A percentile compares a stretch with the other conserved stretches of the same genome.
phyloP scores from a whole-genome alignment of 768 basidiomycete genomes.

The Suillus cothurnatus region DNA sequence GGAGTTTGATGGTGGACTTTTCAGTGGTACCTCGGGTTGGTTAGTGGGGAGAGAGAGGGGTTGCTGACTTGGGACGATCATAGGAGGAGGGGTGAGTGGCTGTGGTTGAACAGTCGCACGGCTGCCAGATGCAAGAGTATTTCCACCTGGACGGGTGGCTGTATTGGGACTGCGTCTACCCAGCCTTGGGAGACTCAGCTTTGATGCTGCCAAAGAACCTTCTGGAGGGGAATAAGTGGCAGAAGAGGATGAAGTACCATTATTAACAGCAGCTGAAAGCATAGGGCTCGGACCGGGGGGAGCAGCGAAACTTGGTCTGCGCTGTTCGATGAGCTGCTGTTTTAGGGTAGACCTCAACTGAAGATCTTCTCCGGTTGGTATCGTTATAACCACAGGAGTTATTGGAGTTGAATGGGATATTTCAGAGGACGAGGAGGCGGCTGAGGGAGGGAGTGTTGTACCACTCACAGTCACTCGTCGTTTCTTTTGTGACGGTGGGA shows the following conservation, averaged over 20 bases:
- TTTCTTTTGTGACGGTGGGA: conserved; percentile 53
- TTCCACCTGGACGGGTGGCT: conserved; percentile 29
- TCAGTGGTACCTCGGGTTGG: conserved; percentile 27
- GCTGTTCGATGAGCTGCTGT: conserved; percentile 75
- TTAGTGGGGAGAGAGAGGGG: conserved; percentile 16
- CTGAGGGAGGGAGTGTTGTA: conserved; percentile 50
- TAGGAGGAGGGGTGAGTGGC: conserved; percentile 26
- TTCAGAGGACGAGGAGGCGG: conserved; percentile 40
- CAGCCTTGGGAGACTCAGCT: conserved; percentile 24
- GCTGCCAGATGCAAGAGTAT: conserved; percentile 25
- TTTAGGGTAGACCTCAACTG: conserved; percentile 61
- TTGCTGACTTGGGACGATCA: conserved; percentile 29
- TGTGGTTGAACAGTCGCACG: conserved; percentile 26
- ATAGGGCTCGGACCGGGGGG: conserved; percentile 19
- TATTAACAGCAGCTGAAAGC: conserved; percentile 28
- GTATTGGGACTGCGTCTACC: conserved; percentile 44
- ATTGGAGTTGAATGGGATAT: conserved; percentile 56
- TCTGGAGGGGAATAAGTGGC: conserved; percentile 27
- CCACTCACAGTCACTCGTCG: conserved; percentile 75
- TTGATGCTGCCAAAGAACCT: conserved; percentile 32
- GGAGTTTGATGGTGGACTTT: conserved; percentile 34
- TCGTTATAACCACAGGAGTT: conserved; percentile 67
- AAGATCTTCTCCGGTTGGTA: conserved; percentile 61
- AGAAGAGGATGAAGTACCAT: conserved; percentile 24
- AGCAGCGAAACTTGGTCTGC: conserved; percentile 59